Conservation (phyloP, 1,284 basidiomycete genomes). For the Papiliotrema terrestris region DNA sequence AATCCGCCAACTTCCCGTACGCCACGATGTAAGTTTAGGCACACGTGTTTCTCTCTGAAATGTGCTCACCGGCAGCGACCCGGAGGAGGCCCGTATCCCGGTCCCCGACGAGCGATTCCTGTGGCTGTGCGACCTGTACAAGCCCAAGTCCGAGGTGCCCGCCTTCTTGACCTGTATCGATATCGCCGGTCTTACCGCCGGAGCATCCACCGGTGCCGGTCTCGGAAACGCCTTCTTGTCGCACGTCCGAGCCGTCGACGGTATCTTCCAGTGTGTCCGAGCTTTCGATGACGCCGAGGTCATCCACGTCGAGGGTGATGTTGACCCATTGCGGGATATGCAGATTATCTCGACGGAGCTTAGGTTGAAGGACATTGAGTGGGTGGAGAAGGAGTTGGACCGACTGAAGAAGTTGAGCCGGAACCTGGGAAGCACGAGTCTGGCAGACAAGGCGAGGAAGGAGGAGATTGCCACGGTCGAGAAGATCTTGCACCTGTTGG, state of each 20-base stretch:
- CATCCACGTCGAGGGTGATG: slow-evolving; percentile 98
- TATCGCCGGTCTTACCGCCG: slow-evolving; percentile 95
- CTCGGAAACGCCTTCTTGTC: slow-evolving; percentile 97
- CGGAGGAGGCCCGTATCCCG: slow-evolving; percentile 86
- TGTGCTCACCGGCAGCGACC: slow-evolving; percentile 26
- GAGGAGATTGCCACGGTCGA: slow-evolving; percentile 89
- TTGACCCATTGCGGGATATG: slow-evolving; percentile 95
- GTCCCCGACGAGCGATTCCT: slow-evolving; percentile 95
- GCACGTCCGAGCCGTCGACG: slow-evolving; percentile 96
- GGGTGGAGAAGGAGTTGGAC: slow-evolving; percentile 91
- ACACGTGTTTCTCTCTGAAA: neutral
- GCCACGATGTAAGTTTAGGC: slow-evolving; percentile 67
- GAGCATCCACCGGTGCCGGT: slow-evolving; percentile 96
- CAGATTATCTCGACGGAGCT: slow-evolving; percentile 93
- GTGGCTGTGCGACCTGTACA: slow-evolving; percentile 89
- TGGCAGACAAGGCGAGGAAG: slow-evolving; percentile 94
- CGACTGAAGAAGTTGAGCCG: slow-evolving; percentile 62
- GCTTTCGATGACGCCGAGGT: slow-evolving; percentile 99
- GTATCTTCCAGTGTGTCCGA: slow-evolving; percentile 98
- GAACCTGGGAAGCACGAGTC: slow-evolving; percentile 65
- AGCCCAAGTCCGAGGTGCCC: slow-evolving; percentile 81
- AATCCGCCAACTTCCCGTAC: slow-evolving; percentile 98
- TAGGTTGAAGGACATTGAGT: slow-evolving; percentile 96
- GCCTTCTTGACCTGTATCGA: slow-evolving; percentile 98
- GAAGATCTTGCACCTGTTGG: slow-evolving; percentile 76